phyloP scores from a whole-genome alignment of 345 rosid species.

The Moricandia arvensis region DNA sequence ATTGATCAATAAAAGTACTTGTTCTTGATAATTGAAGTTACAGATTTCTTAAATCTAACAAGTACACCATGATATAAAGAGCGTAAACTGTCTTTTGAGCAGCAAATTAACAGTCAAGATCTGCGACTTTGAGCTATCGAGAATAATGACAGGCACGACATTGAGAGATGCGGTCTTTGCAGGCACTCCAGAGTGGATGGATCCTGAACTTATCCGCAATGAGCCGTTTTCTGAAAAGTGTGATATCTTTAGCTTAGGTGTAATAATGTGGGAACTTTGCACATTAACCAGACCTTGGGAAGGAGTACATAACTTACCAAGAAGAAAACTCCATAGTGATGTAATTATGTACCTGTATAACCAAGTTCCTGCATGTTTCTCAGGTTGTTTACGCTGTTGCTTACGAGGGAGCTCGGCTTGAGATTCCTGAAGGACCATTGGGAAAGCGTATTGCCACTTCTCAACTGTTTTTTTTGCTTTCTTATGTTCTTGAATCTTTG shows the following conservation, averaged over 20 bases:
- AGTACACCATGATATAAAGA: slow-evolving; percentile 54
- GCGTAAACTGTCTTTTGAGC: slow-evolving; percentile 85
- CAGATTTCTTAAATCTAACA: too few species aligned
- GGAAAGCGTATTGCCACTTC: slow-evolving; percentile 62
- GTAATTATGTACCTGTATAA: not conserved
- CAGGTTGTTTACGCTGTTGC: slow-evolving; percentile 94
- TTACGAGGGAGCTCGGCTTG: slow-evolving; percentile 80
- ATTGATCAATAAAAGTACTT: too few species aligned
- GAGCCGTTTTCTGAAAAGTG: slow-evolving; percentile 97
- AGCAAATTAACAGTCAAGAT: slow-evolving; percentile 90
- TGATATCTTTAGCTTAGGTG: slow-evolving; percentile 97
- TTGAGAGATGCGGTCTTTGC: not conserved
- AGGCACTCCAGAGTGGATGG: slow-evolving; percentile 48
- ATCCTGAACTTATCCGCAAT: slow-evolving; percentile 89
- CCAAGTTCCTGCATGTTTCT: not conserved
- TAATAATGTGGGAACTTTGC: slow-evolving; percentile 99
- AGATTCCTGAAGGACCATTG: slow-evolving; percentile 85
- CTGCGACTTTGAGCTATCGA: slow-evolving; percentile 96
- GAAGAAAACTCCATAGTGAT: not conserved
- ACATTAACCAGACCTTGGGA: slow-evolving; percentile 49
- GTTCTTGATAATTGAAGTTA: too few species aligned
- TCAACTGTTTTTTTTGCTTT: not conserved
- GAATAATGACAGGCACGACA: slow-evolving; percentile 51
- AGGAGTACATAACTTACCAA: slow-evolving; percentile 47
- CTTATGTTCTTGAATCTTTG: not conserved